These are phyloP conservation scores for Aegilops umbellulata DNA, from an alignment of 176 grass and related monocot genomes.

Conservation along the genomic window DNA sequence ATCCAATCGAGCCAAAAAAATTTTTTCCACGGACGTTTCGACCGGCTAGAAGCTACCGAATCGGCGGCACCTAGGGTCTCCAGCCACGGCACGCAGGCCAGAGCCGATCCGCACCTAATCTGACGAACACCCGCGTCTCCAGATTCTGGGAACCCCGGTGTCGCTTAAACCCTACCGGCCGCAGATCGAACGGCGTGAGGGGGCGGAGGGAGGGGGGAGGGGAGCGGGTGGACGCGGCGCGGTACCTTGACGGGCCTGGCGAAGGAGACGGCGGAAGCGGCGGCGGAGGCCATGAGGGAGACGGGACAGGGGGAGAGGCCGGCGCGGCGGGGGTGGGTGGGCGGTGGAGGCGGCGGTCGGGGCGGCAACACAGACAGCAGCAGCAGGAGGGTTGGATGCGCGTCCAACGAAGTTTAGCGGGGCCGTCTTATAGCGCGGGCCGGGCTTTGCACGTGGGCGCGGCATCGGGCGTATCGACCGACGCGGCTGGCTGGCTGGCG, in stretches of 20 bases:
- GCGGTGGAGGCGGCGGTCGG: not conserved
- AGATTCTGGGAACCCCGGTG: not conserved
- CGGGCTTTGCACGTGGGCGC: slow-evolving; percentile 9
- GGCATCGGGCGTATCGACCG: slow-evolving; percentile 44
- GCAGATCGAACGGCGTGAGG: not conserved
- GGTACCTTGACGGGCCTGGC: slow-evolving; percentile 43
- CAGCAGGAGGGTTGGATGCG: no score
- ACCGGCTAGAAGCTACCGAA: not conserved
- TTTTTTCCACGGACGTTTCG: not conserved
- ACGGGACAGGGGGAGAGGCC: not conserved
- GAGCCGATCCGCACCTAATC: not conserved
- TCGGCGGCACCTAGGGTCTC: not conserved
- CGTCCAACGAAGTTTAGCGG: no score
- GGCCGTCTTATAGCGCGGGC: slow-evolving; percentile 1
- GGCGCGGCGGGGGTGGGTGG: not conserved
- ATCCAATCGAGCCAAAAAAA: not conserved
- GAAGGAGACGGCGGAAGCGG: slow-evolving; percentile 45
- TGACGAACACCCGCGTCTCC: not conserved
- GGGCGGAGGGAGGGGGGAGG: not conserved
- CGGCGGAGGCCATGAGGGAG: slow-evolving; percentile 37
- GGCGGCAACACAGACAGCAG: not conserved
- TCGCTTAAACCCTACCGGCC: not conserved
- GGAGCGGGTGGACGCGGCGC: no score
- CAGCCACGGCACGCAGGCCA: no score
- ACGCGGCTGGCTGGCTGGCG: not conserved